phyloP scores from a whole-genome alignment of 176 grass and related monocot genomes.

The Bothriochloa decipiens region DNA sequence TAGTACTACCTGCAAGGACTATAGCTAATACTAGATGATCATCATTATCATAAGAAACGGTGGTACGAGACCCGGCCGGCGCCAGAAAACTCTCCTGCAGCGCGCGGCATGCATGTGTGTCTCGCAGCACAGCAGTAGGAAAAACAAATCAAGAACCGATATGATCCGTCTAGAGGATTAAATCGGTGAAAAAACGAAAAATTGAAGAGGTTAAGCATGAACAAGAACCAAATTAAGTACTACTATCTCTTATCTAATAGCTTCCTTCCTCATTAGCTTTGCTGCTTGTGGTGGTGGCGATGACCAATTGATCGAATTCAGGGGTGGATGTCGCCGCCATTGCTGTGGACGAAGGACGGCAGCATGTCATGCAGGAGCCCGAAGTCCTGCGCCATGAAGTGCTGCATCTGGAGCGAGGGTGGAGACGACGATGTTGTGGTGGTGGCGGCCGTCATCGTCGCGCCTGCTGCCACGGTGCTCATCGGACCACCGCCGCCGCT shows the following conservation, averaged over 20 bases:
- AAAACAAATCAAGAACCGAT: constrained; percentile 44
- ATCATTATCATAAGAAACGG: constrained; percentile 16
- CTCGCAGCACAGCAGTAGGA: constrained; percentile 20
- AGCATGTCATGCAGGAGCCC: constrained; percentile 91
- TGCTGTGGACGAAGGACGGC: constrained; percentile 62
- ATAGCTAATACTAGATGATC: constrained; percentile 33
- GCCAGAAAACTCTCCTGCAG: constrained; percentile 40
- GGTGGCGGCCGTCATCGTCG: not conserved
- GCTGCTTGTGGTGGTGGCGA: not conserved
- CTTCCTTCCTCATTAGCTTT: not conserved
- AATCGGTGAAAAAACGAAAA: not conserved
- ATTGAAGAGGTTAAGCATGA: constrained; percentile 44
- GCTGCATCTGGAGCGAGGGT: constrained; percentile 60
- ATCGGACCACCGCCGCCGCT: constrained; percentile 2
- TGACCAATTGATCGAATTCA: not conserved
- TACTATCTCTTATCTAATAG: constrained; percentile 47
- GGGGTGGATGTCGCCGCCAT: constrained; percentile 24
- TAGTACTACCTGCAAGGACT: constrained; percentile 34
- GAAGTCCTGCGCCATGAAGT: constrained; percentile 67
- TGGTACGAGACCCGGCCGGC: constrained; percentile 31
- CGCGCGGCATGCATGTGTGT: constrained; percentile 5
- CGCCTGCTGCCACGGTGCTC: not conserved
- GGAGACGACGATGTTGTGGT: not conserved
- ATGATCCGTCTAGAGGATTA: not conserved
- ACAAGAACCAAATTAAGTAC: constrained; percentile 41